Evolutionary conservation across 2,329 filamentous ascomycete species (phyloP), one percentile per base, ranked within the genome.

Genomic region (Trichoderma atrobrunneum): DNA sequence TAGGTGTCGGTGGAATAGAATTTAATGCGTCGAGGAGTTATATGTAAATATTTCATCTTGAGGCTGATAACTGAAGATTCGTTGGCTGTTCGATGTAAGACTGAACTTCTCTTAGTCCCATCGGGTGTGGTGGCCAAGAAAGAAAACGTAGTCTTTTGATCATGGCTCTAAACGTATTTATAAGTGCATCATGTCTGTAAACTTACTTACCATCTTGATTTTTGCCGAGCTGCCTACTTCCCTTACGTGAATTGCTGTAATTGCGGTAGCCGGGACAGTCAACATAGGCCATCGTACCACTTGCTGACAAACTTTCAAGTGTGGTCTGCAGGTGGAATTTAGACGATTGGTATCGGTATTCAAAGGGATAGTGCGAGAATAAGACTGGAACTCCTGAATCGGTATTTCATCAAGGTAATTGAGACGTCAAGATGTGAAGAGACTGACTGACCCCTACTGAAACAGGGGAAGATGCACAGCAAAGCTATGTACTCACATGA

Each of bases 321-420:
- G 39, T 48, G n/a, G n/a, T 21, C 18, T 51, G 3, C 3, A 21
- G 2, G 10, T 21, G n/a, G n/a, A 12, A 51, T 21, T 11, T 51
- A 21, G 11, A 10, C 2, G 7, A 7, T 14, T 43, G 7, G 18
- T 16, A 43, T n/a, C 18, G 18, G 16, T 18, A 18, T 43, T 43
- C 7, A 43, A 5, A 18, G 0, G 16, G 18, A 7, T 10, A 48
- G 18, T 18, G 39, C 0, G 39, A 48, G 18, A 48, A 11, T n/a
- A n/a, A 11, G 16, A 48, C 8, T 1, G 1, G 18, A n/a, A 18
- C 7, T 10, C 3, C 3, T n/a, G 4, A 3, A 43, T n/a, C 0
- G 39, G 10, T 43, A 0, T 8, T n/a, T 10, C 18, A 10, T 43
- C 39, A 10, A 48, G n/a, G 18, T 48, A 48, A 48, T 48, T 11